Conservation (phyloP, 805 yeast genomes). For the Yarrowia yakushimensis region DNA sequence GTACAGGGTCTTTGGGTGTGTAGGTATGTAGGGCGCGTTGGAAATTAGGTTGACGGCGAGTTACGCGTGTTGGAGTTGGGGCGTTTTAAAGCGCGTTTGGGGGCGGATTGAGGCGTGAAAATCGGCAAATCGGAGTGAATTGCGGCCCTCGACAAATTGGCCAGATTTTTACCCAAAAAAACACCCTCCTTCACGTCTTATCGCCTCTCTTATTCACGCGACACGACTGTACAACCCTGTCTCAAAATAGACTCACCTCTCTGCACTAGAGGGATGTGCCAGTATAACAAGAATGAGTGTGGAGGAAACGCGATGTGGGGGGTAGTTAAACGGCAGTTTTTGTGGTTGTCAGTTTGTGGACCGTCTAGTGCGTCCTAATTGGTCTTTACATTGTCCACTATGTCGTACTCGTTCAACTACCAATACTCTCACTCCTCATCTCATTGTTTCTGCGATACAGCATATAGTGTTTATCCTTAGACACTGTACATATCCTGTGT, state of each 20-base stretch:
- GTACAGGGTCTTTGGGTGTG: constrained; percentile 13
- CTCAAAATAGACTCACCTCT: neutral
- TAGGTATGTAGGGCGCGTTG: constrained; percentile 24
- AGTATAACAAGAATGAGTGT: constrained; percentile 24
- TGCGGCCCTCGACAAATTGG: too few relatives aligned
- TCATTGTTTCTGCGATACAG: constrained; percentile 9
- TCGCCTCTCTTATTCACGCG: neutral
- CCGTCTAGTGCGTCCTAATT: too few relatives aligned
- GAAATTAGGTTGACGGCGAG: constrained; percentile 10
- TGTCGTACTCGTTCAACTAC: too few relatives aligned
- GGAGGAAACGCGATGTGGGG: constrained; percentile 9
- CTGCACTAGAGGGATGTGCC: constrained; percentile 25
- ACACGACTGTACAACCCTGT: constrained; percentile 11
- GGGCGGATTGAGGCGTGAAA: neutral
- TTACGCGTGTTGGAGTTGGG: neutral
- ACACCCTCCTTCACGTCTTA: neutral
- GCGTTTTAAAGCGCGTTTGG: neutral
- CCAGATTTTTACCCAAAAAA: neutral
- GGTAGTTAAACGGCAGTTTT: too few relatives aligned
- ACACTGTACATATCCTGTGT: constrained; percentile 20
- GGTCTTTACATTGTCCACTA: too few relatives aligned
- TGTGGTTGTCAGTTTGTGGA: too few relatives aligned
- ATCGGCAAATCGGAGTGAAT: neutral
- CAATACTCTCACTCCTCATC: too few relatives aligned
- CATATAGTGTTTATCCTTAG: constrained; percentile 1